Conservation (phyloP, 257 asterid species). For the Cynanchum wilfordii region DNA sequence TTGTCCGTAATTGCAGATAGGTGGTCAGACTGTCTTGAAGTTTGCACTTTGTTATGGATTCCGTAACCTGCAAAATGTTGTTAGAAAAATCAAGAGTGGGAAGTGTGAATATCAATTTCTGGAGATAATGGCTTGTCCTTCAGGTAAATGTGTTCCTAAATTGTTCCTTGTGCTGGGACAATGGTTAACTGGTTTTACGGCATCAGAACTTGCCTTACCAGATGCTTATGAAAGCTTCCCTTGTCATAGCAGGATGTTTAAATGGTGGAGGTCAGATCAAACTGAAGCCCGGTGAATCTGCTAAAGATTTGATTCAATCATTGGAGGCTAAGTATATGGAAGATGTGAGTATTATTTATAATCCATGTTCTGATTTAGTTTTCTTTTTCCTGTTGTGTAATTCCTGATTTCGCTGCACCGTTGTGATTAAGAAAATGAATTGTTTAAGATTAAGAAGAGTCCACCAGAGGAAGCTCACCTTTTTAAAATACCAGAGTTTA, state of each 20-base stretch:
- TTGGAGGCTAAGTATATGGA: slow-evolving; percentile 72
- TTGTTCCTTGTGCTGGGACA: background rate
- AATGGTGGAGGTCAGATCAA: slow-evolving; percentile 98
- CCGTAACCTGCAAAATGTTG: slow-evolving; percentile 85
- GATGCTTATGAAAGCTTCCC: slow-evolving; percentile 11
- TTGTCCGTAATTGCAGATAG: slow-evolving; percentile 46
- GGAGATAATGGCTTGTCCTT: slow-evolving; percentile 99
- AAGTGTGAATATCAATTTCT: slow-evolving; percentile 83
- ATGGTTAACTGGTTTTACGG: background rate
- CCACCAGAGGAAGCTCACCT: background rate
- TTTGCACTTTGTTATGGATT: slow-evolving; percentile 95
- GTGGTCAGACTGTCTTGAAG: slow-evolving; percentile 68
- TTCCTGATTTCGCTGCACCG: background rate
- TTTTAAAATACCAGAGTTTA: background rate
- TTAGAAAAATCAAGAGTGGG: slow-evolving; percentile 75
- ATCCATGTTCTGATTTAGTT: background rate
- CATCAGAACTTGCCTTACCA: background rate
- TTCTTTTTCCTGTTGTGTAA: background rate
- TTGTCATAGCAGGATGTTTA: slow-evolving; percentile 64
- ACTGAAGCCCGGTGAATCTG: slow-evolving; percentile 75
- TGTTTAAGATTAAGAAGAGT: background rate
- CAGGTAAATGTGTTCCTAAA: slow-evolving; percentile 44
- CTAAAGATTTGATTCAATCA: slow-evolving; percentile 61
- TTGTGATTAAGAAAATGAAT: background rate
- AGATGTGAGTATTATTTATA: slow-evolving; percentile 49